Evolutionary conservation across 495 filamentous ascomycete species (phyloP).

Genomic region (Hyaloscypha bicolor): DNA sequence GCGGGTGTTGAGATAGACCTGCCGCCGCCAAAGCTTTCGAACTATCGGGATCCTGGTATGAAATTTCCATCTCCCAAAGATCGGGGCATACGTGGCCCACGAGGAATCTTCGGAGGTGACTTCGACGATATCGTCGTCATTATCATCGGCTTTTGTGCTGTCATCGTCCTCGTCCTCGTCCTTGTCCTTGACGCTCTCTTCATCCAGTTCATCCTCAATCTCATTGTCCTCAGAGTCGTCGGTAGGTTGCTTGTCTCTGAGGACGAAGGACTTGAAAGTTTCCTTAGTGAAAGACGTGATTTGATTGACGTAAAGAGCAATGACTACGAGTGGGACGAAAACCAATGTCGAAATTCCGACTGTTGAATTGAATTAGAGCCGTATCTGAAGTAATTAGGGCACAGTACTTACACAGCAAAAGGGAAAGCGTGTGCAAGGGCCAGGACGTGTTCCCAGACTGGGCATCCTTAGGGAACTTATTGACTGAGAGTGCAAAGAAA

Average conservation of each 20-base stretch:
- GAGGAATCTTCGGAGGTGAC: background rate
- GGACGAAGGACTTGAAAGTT: background rate
- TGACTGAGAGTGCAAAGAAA: background rate
- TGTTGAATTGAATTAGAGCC: background rate
- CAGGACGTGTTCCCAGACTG: background rate
- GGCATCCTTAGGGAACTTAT: background rate
- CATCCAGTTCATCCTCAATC: background rate
- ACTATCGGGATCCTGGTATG: background rate
- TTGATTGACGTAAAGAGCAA: constrained; percentile 2
- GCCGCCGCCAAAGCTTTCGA: background rate
- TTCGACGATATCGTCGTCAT: background rate
- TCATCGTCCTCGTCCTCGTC: background rate
- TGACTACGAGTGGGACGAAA: background rate
- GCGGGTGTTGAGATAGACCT: background rate
- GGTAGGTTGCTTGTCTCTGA: background rate
- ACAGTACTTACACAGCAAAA: background rate
- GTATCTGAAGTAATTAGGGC: background rate
- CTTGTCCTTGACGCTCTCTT: background rate
- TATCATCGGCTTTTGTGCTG: background rate
- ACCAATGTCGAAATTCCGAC: background rate
- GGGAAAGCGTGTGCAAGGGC: background rate
- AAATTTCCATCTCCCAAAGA: background rate
- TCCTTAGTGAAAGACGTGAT: constrained; percentile 1
- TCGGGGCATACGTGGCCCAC: background rate
- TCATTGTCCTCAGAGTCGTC: background rate